Percentiles rank a stretch among this genome's conserved stretches.
Conservation (phyloP, 2,329 filamentous ascomycete genomes). For the Microsporum ferrugineum region DNA sequence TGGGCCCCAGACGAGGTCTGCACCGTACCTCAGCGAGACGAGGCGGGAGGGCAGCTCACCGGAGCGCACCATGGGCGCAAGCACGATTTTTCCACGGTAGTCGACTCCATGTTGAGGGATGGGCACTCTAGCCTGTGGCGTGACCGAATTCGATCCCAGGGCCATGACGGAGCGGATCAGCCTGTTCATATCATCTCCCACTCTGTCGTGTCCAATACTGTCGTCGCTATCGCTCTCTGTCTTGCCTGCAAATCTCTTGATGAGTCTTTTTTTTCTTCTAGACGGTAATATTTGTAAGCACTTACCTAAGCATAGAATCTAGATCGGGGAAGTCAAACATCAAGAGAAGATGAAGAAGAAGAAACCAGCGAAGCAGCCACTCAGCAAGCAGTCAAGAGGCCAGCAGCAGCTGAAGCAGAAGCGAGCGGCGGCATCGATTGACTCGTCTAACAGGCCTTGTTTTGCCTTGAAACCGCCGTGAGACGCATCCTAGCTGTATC, state of each 20-base stretch:
- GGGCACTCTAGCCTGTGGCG: constrained; percentile 45
- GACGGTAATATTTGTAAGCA: background rate
- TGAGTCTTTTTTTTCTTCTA: background rate
- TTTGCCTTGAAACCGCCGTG: background rate
- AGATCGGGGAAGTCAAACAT: background rate
- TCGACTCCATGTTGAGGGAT: constrained; percentile 84
- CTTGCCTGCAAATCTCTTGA: background rate
- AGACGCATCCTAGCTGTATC: background rate
- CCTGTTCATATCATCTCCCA: background rate
- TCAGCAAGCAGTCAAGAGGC: background rate
- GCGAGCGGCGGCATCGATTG: background rate
- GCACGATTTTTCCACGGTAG: constrained; percentile 84
- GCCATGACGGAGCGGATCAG: background rate
- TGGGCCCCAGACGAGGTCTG: constrained; percentile 94
- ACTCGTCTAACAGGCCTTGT: background rate
- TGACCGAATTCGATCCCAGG: background rate
- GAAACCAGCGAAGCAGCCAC: too few species aligned
- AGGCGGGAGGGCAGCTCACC: constrained; percentile 87
- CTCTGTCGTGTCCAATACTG: background rate
- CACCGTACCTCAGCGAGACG: constrained; percentile 83
- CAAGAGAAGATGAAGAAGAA: too few species aligned
- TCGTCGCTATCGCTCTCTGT: background rate
- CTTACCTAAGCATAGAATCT: background rate
- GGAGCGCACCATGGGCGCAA: constrained; percentile 97
- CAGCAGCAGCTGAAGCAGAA: background rate